Evolutionary conservation across 2,329 filamentous ascomycete genomes (phyloP), one percentile per base, ranked within the genome.

Genomic region (Aspergillus alliaceus): DNA sequence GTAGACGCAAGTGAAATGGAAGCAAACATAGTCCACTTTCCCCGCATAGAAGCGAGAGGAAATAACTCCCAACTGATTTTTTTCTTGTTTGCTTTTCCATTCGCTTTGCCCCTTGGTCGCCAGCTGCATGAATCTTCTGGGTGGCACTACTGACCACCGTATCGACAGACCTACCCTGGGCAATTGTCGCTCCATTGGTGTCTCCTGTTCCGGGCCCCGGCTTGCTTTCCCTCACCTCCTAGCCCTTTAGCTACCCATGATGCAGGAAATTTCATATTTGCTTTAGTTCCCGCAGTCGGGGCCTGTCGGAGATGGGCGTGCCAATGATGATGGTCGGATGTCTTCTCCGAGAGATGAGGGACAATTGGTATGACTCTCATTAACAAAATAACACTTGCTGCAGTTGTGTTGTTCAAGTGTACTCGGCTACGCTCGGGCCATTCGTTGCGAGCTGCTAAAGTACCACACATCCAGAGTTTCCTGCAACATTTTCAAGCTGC

Each of bases 41-140:
- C 63, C 63, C 64, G 61, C 64, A 65, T 54, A 53, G 54, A 57
- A n/a, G n/a, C n/a, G 55, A 61, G 57, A 37, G 56, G 40, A 35
- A 51, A 31, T 18, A 35, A 20, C 52, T 48, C 15, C 51, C 42
- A 20, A 6, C 20, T 40, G 51, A 42, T 47, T 39, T 56, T 31
- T 46, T 51, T 47, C 51, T 37, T 48, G 31, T 29, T 32, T 37
- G 6, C 12, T 32, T 4, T 46, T 50, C 32, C 40, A 48, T 57
- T 46, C 42, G 51, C 29, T 29, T 44, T 14, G 12, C 22, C 51
- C 40, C 51, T 7, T 48, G 27, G 20, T 37, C 39, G 31, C n/a
- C 14, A 25, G 47, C 32, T 37, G 40, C 51, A 53, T 46, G 20
- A 34, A 31, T 20, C 20, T 35, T 44, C 31, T n/a, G 18, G 25